phyloP scores from a whole-genome alignment of 2,329 filamentous ascomycete species.

The Aspergillus sojae region DNA sequence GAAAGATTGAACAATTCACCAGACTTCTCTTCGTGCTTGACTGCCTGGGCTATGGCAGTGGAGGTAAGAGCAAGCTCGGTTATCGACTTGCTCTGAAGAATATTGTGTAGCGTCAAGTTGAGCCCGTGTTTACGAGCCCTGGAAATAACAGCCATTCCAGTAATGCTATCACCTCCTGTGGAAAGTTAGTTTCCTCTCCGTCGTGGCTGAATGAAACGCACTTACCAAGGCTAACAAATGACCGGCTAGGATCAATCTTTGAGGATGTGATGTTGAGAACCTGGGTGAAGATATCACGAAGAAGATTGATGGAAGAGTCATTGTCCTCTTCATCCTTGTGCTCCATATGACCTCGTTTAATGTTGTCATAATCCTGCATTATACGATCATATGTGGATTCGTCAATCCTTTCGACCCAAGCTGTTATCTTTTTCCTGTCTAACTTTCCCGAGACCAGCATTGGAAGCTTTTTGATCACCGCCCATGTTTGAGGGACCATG shows the following conservation, averaged over 20 bases:
- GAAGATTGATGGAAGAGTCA: constrained; percentile 21
- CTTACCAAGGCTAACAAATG: constrained; percentile 42
- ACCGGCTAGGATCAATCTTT: constrained; percentile 37
- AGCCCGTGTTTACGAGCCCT: constrained; percentile 40
- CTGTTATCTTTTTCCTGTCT: constrained; percentile 42
- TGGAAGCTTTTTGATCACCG: constrained; percentile 44
- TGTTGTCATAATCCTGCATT: constrained; percentile 38
- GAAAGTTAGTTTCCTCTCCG: neutral
- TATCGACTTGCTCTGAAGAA: constrained; percentile 38
- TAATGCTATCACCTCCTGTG: constrained; percentile 43
- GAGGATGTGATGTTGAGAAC: constrained; percentile 38
- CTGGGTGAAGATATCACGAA: constrained; percentile 38
- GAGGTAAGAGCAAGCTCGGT: constrained; percentile 32
- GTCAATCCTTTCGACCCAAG: constrained; percentile 50
- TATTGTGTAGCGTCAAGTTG: constrained; percentile 35
- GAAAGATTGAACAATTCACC: constrained; percentile 35
- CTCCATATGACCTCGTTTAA: constrained; percentile 27
- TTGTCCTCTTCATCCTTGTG: constrained; percentile 22
- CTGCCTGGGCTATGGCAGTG: constrained; percentile 18
- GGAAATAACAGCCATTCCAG: constrained; percentile 42
- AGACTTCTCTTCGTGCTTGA: constrained; percentile 28
- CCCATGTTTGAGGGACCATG: constrained; percentile 48
- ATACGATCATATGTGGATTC: constrained; percentile 43
- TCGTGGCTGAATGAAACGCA: constrained; percentile 5
- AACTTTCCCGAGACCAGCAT: constrained; percentile 41